phyloP scores from a whole-genome alignment of 1,139 yeast species.

The Geotrichum histeridarum region DNA sequence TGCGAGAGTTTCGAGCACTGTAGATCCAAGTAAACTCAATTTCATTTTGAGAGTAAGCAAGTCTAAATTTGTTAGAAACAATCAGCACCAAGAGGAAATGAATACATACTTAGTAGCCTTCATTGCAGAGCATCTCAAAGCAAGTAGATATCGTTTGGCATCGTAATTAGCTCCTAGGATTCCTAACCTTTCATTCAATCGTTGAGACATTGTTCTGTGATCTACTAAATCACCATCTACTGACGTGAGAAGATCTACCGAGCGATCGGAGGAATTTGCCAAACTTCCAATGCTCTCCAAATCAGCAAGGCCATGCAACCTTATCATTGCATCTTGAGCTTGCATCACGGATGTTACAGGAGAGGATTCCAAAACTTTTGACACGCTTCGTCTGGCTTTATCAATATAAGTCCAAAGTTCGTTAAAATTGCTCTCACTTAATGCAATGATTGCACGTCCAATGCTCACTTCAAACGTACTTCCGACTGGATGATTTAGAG shows the following conservation, averaged over 20 bases:
- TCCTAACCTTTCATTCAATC: conserved; percentile 34
- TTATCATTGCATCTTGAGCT: conserved; percentile 52
- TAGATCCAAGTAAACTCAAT: conserved; percentile 52
- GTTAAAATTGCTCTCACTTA: conserved; percentile 37
- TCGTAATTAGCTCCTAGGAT: conserved; percentile 37
- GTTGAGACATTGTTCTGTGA: conserved; percentile 27
- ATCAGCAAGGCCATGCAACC: conserved; percentile 70
- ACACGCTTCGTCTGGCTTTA: conserved; percentile 52
- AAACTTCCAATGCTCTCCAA: conserved; percentile 38
- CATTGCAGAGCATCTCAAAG: conserved; percentile 46
- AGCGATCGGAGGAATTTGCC: conserved; percentile 20
- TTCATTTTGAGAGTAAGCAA: conserved; percentile 39
- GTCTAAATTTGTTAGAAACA: conserved; percentile 32
- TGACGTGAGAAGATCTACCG: conserved; percentile 15
- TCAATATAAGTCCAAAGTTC: conserved; percentile 43
- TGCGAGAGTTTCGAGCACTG: conserved; percentile 63
- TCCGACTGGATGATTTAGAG: conserved; percentile 34
- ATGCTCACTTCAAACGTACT: conserved; percentile 55
- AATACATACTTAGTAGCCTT: conserved; percentile 25
- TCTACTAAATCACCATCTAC: conserved; percentile 23
- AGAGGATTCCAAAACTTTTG: conserved; percentile 56
- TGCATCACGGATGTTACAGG: conserved; percentile 60
- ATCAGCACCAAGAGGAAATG: conserved; percentile 9
- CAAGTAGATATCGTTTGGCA: conserved; percentile 37
- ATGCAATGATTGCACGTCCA: conserved; percentile 53